Evolutionary conservation across 1,284 basidiomycete genomes (phyloP).

Genomic region (Cerioporus squamosus): DNA sequence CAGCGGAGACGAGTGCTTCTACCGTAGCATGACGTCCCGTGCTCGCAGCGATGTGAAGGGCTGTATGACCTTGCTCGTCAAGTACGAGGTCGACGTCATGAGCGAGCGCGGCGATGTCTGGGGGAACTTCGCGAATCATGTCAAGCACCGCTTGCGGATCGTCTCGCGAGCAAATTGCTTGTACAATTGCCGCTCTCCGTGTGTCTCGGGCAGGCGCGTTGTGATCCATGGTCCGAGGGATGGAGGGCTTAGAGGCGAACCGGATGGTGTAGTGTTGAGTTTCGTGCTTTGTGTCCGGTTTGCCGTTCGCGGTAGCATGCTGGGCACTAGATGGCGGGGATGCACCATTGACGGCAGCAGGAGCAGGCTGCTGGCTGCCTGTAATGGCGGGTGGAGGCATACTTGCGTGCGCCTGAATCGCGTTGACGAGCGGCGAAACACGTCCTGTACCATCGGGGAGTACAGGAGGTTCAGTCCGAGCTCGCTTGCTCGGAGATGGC

Average conservation of each 20-base stretch:
- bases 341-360: slow-evolving; percentile 18
- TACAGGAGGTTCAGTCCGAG: slow-evolving; percentile 56
- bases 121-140: slow-evolving; percentile 63
- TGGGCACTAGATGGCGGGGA: slow-evolving; percentile 28
- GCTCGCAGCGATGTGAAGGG: slow-evolving; percentile 92
- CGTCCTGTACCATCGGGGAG: slow-evolving; percentile 21
- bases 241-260: slow-evolving; percentile 69
- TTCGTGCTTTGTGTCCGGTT: slow-evolving; percentile 21
- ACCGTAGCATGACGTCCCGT: slow-evolving; percentile 75
- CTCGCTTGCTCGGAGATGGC: slow-evolving; percentile 68
- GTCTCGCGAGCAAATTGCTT: slow-evolving; percentile 68
- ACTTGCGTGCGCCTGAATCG: slow-evolving; percentile 19
- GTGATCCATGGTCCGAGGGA: slow-evolving; percentile 60
- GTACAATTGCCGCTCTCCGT: slow-evolving; percentile 62
- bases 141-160: slow-evolving; percentile 67
- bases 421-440: slow-evolving; percentile 11
- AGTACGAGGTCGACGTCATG: slow-evolving; percentile 80
- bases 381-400: slow-evolving; percentile 22
- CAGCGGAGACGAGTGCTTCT: slow-evolving; percentile 68
- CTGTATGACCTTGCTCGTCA: slow-evolving; percentile 95
- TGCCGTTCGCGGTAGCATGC: slow-evolving; percentile 26
- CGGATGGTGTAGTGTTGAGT: slow-evolving; percentile 49
- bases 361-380: slow-evolving; percentile 8
- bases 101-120: slow-evolving; percentile 44
- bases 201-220: slow-evolving; percentile 63